Evolutionary conservation across 306 rosid genomes (phyloP).

Genomic region (Sindora glabra): DNA sequence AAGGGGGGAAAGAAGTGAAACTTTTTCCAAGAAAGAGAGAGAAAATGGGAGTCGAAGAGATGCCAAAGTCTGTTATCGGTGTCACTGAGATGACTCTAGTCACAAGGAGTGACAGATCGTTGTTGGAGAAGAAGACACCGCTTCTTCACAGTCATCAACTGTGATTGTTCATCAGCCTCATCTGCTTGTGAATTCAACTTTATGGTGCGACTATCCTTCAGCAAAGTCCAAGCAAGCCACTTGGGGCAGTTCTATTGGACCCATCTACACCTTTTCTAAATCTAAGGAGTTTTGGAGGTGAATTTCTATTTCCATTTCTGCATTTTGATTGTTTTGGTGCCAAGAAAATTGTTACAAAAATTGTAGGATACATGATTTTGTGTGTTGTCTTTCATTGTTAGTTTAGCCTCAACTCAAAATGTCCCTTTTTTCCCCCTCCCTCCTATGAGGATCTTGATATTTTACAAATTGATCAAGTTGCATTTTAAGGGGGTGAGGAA

Average conservation of each 20-base stretch:
- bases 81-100: slow-evolving; percentile 32
- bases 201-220: slow-evolving; percentile 79
- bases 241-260: slow-evolving; percentile 74
- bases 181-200: slow-evolving; percentile 84
- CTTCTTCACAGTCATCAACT: slow-evolving; percentile 33
- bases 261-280: slow-evolving; percentile 69
- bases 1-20: slow-evolving; percentile 31
- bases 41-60: slow-evolving; percentile 56
- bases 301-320: neutral
- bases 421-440: no score
- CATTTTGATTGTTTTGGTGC: neutral
- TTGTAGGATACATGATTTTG: no score
- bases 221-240: slow-evolving; percentile 48
- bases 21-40: neutral
- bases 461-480: no score
- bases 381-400: no score
- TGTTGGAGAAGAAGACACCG: slow-evolving; percentile 43
- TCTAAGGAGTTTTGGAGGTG: slow-evolving; percentile 93
- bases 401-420: no score
- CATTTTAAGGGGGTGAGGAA: no score
- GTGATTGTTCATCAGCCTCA: slow-evolving; percentile 34
- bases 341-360: neutral
- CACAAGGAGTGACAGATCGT: slow-evolving; percentile 84
- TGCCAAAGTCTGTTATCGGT: slow-evolving; percentile 26
- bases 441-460: no score